Base-by-base conservation (phyloP, 257 asterid species). In the Coffea canephora region DNA sequence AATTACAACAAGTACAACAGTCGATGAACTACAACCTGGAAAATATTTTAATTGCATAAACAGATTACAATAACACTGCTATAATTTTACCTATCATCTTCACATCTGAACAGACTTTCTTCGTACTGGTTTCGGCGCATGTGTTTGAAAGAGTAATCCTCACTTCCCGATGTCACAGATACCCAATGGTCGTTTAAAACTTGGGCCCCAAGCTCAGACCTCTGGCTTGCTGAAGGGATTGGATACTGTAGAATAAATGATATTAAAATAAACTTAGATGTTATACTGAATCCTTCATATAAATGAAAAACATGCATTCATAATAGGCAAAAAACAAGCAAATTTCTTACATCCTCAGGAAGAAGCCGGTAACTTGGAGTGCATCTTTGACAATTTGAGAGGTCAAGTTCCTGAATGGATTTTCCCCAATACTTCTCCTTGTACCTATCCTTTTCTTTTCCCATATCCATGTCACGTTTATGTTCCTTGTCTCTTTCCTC, bases 121-220 rank as follows among this genome's bases (percentile, higher is more conserved):
- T 96, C 99, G 73, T 92, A 96, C 83, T 94, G 99, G 87, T 96
- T 96, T 85, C 94, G 89, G 71, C 98, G 88, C 98, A 96, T 96
- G 88, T 96, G 97, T 75, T 94, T 96, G 81, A 96, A 96, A 12
- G 99, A 96, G 87, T 96, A 96, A 86, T 96, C 99, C 87, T 96
- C 99, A 85, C 99, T 96, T 76, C 99, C 99, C 77, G 97, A 96
- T 77, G 99, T 96, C 86, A 96, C 99, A 82, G 99, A 96, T 67
- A 96, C 99, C 97, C 97, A 96, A 75, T 89, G 91, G 76, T 96
- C 97, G 79, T 96, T 96, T 69, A 96, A 84, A 73, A 96, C 98
- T 88, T 89, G 92, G 74, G 89, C 88, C 77, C 97, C 98, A 82
- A 96, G 97, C 83, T 92, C 97, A 72, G 98, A 89, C 82, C 92